A percentile compares a stretch with the other conserved stretches of the same genome.
These are phyloP conservation scores for Diplodia intermedia DNA, from an alignment of 2,329 filamentous ascomycete genomes.

Conservation along the genomic window DNA sequence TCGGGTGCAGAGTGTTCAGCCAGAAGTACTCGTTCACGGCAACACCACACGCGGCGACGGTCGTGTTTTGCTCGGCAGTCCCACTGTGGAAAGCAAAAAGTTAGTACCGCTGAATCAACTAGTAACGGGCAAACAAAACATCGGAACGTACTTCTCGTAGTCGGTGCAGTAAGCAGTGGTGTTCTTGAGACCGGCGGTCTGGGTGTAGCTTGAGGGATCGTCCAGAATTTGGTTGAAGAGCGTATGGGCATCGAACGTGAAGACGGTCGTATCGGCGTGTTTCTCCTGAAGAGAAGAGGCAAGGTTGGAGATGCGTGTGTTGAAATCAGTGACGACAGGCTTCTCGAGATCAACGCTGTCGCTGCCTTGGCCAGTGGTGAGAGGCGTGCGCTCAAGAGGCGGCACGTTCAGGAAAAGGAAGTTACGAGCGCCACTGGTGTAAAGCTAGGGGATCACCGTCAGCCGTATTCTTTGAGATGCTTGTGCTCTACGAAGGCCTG, in stretches of 20 bases:
- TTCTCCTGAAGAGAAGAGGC: constrained; percentile 49
- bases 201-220: constrained; percentile 56
- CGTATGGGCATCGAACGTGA: constrained; percentile 60
- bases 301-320: constrained; percentile 54
- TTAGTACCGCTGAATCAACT: background rate
- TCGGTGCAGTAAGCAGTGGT: constrained; percentile 61
- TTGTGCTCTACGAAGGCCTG: background rate
- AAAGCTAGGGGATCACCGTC: constrained; percentile 41
- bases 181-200: constrained; percentile 63
- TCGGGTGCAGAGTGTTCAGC: constrained; percentile 70
- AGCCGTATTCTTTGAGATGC: background rate
- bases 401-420: constrained; percentile 59
- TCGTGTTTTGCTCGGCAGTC: constrained; percentile 49
- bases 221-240: constrained; percentile 63
- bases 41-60: constrained; percentile 56
- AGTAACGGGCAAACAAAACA: background rate
- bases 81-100: constrained; percentile 39
- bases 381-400: constrained; percentile 60
- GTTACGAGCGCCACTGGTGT: constrained; percentile 56
- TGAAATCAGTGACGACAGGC: constrained; percentile 60
- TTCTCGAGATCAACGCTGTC: constrained; percentile 45
- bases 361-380: constrained; percentile 52
- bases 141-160: constrained; percentile 56
- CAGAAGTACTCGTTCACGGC: constrained; percentile 70
- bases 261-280: constrained; percentile 56